phyloP scores from a whole-genome alignment of 2,329 filamentous ascomycete species.

The Colletotrichum phormii region DNA sequence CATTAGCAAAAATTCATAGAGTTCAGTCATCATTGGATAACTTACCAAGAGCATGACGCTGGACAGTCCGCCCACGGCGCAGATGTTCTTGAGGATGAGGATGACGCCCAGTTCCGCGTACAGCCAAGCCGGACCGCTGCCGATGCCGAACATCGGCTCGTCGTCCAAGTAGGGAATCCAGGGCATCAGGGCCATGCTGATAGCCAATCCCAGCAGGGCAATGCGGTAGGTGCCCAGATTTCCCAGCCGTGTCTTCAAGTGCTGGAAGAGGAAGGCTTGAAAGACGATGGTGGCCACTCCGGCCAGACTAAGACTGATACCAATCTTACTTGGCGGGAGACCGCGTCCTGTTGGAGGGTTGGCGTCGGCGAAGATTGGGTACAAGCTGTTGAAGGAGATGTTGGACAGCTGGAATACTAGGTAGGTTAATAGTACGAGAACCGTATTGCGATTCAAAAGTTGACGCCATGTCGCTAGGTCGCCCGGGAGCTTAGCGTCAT shows the following conservation, averaged over 20 bases:
- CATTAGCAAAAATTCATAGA: background rate
- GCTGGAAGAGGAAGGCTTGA: constrained; percentile 87
- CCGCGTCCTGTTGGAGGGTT: constrained; percentile 80
- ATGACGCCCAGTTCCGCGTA: constrained; percentile 85
- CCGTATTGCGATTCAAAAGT: constrained; percentile 82
- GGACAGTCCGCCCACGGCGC: constrained; percentile 88
- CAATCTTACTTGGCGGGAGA: constrained; percentile 83
- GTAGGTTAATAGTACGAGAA: constrained; percentile 86
- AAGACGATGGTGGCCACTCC: constrained; percentile 89
- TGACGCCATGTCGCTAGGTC: constrained; percentile 63
- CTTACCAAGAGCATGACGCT: constrained; percentile 87
- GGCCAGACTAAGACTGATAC: constrained; percentile 85
- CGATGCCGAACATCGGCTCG: constrained; percentile 65
- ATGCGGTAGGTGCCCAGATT: constrained; percentile 87
- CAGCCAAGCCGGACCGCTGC: constrained; percentile 75
- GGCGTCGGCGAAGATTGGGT: constrained; percentile 90
- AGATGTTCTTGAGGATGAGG: constrained; percentile 89
- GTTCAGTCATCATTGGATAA: constrained; percentile 32
- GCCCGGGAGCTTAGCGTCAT: constrained; percentile 61
- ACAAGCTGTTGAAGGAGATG: constrained; percentile 94
- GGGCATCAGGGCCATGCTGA: constrained; percentile 89
- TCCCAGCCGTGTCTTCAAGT: constrained; percentile 80
- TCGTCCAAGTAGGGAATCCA: constrained; percentile 84
- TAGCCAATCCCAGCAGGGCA: constrained; percentile 81
- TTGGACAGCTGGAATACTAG: constrained; percentile 95